phyloP scores from a whole-genome alignment of 129 eudicot genomes.

The Tagetes patula region DNA sequence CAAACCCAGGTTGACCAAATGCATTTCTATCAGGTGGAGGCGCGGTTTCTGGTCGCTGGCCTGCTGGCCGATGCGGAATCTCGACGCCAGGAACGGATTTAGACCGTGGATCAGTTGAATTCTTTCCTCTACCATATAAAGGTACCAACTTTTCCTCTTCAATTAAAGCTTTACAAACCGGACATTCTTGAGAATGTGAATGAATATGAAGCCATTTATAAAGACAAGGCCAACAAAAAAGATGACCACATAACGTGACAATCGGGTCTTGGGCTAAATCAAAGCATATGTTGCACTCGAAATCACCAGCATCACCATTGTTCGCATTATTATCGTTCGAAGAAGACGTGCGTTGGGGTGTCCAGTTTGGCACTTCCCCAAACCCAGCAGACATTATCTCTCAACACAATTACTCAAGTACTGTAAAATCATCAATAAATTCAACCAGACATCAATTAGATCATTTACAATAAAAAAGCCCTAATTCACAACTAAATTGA shows the following conservation, averaged over 20 bases:
- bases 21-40: constrained; percentile 69
- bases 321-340: constrained; percentile 41
- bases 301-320: constrained; percentile 68
- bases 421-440: constrained; percentile 9
- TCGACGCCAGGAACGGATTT: constrained; percentile 69
- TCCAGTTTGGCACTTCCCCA: constrained; percentile 56
- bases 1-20: constrained; percentile 61
- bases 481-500: background rate
- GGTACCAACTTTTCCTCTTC: constrained; percentile 76
- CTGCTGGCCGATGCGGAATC: constrained; percentile 74
- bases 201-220: constrained; percentile 85
- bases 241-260: constrained; percentile 81
- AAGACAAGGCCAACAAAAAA: constrained; percentile 89
- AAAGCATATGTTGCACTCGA: constrained; percentile 86
- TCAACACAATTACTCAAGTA: constrained; percentile 19
- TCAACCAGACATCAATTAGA: background rate
- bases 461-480: background rate
- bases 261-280: constrained; percentile 89
- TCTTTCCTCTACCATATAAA: constrained; percentile 76
- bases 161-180: constrained; percentile 76
- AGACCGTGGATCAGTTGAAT: constrained; percentile 70
- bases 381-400: constrained; percentile 55
- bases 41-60: constrained; percentile 85
- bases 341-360: constrained; percentile 44
- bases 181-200: constrained; percentile 76